These are phyloP conservation scores for Rhodotorula glutinis DNA, from an alignment of 1,284 basidiomycete species.

Conservation along the genomic window DNA sequence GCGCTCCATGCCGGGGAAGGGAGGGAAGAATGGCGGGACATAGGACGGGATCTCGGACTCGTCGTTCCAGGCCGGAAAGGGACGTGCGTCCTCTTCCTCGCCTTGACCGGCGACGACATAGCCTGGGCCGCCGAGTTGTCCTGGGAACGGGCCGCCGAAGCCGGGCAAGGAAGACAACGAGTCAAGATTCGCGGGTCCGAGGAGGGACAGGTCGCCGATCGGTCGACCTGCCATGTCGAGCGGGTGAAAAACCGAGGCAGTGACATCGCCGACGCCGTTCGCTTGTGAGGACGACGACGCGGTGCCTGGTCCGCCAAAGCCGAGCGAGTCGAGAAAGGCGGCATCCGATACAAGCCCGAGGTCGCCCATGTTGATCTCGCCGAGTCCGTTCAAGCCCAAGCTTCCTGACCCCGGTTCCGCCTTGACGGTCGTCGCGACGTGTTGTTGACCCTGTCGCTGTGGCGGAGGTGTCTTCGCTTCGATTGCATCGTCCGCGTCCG, in stretches of 20 bases:
- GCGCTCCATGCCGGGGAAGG: slow-evolving; percentile 38
- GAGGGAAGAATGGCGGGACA: slow-evolving; percentile 38
- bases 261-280: slow-evolving; percentile 16
- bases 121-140: neutral
- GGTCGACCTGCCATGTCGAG: slow-evolving; percentile 24
- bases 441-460: neutral
- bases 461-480: neutral
- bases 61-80: slow-evolving; percentile 27
- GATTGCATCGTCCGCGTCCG: neutral
- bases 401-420: neutral
- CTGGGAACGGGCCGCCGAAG: neutral
- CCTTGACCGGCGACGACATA: neutral
- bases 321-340: slow-evolving; percentile 25
- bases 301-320: neutral
- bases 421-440: neutral
- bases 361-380: neutral
- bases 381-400: slow-evolving; percentile 6
- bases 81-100: slow-evolving; percentile 11
- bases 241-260: slow-evolving; percentile 22
- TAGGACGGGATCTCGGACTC: slow-evolving; percentile 18
- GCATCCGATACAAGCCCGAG: neutral
- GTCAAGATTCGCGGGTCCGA: slow-evolving; percentile 2
- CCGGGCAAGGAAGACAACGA: neutral
- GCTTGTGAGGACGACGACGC: neutral
- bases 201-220: slow-evolving; percentile 4